A percentile compares a stretch with the other conserved stretches of the same genome.
phyloP scores from a whole-genome alignment of 345 rosid species.

The Clausena lansium region DNA sequence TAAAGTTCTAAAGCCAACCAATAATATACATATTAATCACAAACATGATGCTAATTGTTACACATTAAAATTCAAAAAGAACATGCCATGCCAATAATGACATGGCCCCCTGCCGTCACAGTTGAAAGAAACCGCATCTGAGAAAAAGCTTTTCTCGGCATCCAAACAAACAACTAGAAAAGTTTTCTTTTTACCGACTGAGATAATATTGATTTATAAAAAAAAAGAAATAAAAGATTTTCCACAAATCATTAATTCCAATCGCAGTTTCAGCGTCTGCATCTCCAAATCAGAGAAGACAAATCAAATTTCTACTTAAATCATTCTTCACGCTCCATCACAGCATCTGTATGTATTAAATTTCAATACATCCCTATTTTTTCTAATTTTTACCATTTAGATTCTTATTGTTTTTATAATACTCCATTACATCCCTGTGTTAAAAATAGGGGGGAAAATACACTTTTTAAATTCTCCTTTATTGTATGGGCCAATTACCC shows the following conservation, averaged over 20 bases:
- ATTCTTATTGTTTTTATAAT: too few relatives aligned
- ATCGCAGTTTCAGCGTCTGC: slow-evolving; percentile 12
- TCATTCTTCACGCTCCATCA: background rate
- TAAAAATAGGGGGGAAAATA: too few relatives aligned
- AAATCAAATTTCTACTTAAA: background rate
- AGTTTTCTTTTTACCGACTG: slow-evolving; percentile 10
- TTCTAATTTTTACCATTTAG: background rate
- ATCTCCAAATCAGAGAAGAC: background rate
- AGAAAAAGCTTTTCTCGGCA: slow-evolving; percentile 19
- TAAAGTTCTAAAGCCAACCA: slow-evolving; percentile 8
- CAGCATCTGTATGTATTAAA: slow-evolving; percentile 5
- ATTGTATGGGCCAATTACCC: too few relatives aligned
- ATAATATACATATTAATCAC: slow-evolving; percentile 22
- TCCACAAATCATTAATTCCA: background rate
- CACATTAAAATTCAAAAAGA: slow-evolving; percentile 21
- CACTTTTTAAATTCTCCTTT: too few relatives aligned
- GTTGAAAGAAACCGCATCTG: slow-evolving; percentile 28
- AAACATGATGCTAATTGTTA: slow-evolving; percentile 4
- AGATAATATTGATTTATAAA: background rate
- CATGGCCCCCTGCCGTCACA: slow-evolving; percentile 17
- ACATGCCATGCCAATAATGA: slow-evolving; percentile 28
- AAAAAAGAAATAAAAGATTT: too few relatives aligned
- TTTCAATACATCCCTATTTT: too few relatives aligned
- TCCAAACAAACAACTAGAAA: slow-evolving; percentile 24
- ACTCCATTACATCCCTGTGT: too few relatives aligned